Evolutionary conservation across 257 asterid species (phyloP).

Genomic region (Leonotis leonurus): DNA sequence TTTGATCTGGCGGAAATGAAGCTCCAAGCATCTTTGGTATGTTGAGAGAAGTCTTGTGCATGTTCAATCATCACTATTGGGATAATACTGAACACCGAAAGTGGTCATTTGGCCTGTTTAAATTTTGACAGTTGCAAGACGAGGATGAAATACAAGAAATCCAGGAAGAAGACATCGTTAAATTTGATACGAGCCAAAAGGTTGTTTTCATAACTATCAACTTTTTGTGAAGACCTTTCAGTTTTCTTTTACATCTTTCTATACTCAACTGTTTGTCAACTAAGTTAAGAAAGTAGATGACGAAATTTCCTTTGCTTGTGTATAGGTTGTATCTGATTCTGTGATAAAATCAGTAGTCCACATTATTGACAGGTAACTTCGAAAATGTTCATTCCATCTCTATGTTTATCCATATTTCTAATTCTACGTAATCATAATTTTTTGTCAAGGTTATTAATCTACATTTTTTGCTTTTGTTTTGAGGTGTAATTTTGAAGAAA

Average conservation of each 20-base stretch:
- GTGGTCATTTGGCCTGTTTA: conserved; percentile 18
- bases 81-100: conserved; percentile 7
- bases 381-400: neutral
- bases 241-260: conserved; percentile 7
- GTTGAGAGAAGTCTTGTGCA: conserved; percentile 13
- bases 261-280: conserved; percentile 5
- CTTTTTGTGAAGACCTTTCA: neutral
- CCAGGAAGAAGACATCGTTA: conserved; percentile 47
- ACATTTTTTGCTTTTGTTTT: neutral
- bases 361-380: conserved; percentile 32
- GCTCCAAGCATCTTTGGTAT: conserved; percentile 88
- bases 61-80: neutral
- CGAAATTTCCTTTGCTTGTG: conserved; percentile 11
- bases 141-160: conserved; percentile 71
- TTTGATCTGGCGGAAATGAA: conserved; percentile 94
- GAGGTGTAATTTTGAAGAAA: neutral
- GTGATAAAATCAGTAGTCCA: conserved; percentile 29
- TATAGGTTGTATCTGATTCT: conserved; percentile 37
- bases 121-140: conserved; percentile 64
- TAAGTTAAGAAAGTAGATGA: conserved; percentile 7
- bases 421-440: conserved; percentile 1
- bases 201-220: conserved; percentile 24
- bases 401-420: neutral
- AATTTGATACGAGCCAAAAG: conserved; percentile 36
- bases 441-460: too few species aligned